Base-by-base conservation (phyloP, 1,139 yeast genomes). In the Pichia sp. region DNA sequence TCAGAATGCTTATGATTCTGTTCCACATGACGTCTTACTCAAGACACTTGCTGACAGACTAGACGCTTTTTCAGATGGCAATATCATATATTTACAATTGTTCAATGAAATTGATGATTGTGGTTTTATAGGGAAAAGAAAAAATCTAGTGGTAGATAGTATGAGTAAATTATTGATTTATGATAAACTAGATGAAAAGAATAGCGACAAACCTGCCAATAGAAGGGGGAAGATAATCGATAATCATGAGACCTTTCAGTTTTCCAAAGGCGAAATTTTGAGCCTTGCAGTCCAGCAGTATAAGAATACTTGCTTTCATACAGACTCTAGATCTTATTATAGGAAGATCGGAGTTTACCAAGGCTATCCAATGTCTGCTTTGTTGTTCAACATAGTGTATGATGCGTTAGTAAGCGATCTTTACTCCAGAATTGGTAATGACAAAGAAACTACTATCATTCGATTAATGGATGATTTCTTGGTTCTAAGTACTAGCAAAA, bases 381-480 rank as follows among this genome's bases (percentile, higher is more conserved):
- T 83, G 2, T 73, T 93, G 39, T 90, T 96, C 59, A 88, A 90
- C 59, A 62, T 90, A 4, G 80, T 87, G 0, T 86, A 87, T 60
- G 87, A 86, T 59, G 74, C 77, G 8, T 66, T 91, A 48, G 78
- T 87, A 2, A 73, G 74, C n/a, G 49, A 53, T 13, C 41, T 61
- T 0, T 30, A 50, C 21, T 64, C 71, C 7, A 23, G n/a, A 16
- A 50, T 70, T 2, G 51, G 62, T 1, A 54, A 57, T 0, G 55
- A 59, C 6, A 51, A 59, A 0, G 64, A 71, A 1, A 71, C 79
- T 3, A 56, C 76, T 2, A 65, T 89, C 0, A 58, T 89, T 10
- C 70, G 97, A 51, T 69, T 87, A 28, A 96, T 90, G 0, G 99
- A 93, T 67, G 99, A 93, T 65, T 93, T 93, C 62, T 64, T 93